Conservation (phyloP, 2,329 filamentous ascomycete genomes). For the Ophiostoma triangulosporum region DNA sequence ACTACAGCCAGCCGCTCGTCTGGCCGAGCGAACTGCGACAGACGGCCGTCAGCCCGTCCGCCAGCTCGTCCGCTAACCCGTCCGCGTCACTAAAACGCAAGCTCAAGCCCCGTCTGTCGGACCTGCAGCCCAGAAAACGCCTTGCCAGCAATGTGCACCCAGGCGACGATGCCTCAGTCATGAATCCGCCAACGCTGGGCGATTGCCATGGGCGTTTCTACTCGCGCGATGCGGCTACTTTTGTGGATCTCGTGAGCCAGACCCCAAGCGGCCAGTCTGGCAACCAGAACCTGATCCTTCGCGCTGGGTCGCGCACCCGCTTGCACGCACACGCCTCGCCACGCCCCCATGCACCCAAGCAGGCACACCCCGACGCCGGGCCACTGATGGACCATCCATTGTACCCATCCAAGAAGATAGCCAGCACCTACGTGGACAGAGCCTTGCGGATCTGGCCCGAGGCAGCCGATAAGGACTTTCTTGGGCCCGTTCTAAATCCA, state of each 20-base stretch:
- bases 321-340: background rate
- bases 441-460: conserved; percentile 21
- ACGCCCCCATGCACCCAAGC: background rate
- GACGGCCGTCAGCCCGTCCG: too few relatives aligned
- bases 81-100: background rate
- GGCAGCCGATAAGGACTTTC: background rate
- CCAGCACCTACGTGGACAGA: background rate
- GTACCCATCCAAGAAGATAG: background rate
- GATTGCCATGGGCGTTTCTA: conserved; percentile 40
- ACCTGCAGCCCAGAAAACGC: conserved; percentile 4
- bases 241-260: conserved; percentile 46
- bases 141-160: conserved; percentile 32
- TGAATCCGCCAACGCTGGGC: conserved; percentile 33
- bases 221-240: conserved; percentile 36
- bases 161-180: conserved; percentile 29
- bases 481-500: conserved; percentile 29
- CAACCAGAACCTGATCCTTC: conserved; percentile 34
- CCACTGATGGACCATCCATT: background rate
- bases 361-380: background rate
- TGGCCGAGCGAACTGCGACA: conserved; percentile 15
- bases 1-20: conserved; percentile 45
- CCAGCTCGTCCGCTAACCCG: too few relatives aligned
- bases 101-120: conserved; percentile 20
- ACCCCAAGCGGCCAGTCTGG: conserved; percentile 21
- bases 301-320: conserved; percentile 25